Conservation (phyloP, 352 stramenopile genomes). For the Phytophthora constricta region DNA sequence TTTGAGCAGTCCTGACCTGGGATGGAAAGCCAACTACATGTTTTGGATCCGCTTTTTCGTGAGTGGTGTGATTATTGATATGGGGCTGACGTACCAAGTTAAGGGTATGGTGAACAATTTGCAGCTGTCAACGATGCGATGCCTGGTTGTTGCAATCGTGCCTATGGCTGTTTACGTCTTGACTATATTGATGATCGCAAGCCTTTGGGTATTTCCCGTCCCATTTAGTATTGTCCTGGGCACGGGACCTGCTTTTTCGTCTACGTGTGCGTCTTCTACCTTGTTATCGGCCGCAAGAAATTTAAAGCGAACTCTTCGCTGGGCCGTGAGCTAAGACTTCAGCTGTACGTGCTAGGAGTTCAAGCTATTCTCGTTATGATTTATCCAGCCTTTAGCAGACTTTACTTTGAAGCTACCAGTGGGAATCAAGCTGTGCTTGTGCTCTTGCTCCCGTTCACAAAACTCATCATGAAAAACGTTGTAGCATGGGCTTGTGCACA, state of each 20-base stretch:
- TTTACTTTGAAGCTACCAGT: constrained; percentile 10
- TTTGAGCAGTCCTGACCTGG: no score
- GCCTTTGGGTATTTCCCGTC: constrained; percentile 43
- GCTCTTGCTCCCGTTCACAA: constrained; percentile 21
- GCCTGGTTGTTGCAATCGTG: constrained; percentile 4
- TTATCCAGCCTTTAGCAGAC: constrained; percentile 24
- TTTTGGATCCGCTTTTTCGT: no score
- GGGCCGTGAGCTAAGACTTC: constrained; percentile 5
- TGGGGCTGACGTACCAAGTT: constrained; percentile 10
- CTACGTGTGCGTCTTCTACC: constrained; percentile 11
- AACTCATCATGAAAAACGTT: constrained; percentile 30
- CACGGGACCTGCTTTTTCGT: constrained; percentile 14
- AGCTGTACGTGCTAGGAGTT: constrained; percentile 21
- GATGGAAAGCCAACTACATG: no score
- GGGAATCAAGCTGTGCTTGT: constrained; percentile 15
- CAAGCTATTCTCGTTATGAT: constrained; percentile 20
- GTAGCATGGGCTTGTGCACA: constrained; percentile 12
- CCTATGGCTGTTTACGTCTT: constrained; percentile 17
- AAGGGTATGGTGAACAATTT: constrained; percentile 15
- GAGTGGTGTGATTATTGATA: constrained; percentile 9
- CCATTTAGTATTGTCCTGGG: constrained; percentile 39
- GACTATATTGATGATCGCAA: constrained; percentile 21
- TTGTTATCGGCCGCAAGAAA: constrained; percentile 13
- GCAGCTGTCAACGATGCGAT: constrained; percentile 7
- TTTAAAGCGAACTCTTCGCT: constrained; percentile 13